Evolutionary conservation across 148 eudicot genomes (phyloP).

Genomic region (Tetragonia tetragonoides): DNA sequence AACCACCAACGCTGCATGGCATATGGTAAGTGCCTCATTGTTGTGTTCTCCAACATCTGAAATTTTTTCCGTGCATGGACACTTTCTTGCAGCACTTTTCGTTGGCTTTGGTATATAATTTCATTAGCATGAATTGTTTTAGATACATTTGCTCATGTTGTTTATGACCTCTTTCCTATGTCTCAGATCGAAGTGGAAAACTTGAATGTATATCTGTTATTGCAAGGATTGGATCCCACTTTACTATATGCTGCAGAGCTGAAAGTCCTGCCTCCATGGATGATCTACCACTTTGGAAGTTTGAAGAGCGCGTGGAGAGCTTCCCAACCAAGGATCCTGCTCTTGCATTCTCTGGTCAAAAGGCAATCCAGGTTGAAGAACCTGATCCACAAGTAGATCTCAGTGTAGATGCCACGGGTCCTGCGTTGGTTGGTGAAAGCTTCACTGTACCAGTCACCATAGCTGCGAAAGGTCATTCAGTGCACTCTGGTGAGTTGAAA

Average conservation of each 20-base stretch:
- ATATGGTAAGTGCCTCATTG: too few relatives aligned
- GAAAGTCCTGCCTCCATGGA: conserved; percentile 96
- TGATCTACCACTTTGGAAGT: conserved; percentile 91
- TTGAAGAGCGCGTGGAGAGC: conserved; percentile 74
- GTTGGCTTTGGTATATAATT: not conserved
- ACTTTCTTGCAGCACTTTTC: too few relatives aligned
- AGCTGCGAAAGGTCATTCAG: conserved; percentile 71
- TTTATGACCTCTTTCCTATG: conserved; percentile 13
- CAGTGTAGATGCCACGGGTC: conserved; percentile 57
- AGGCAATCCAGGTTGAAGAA: conserved; percentile 88
- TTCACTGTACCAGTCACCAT: conserved; percentile 76
- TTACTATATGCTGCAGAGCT: conserved; percentile 82
- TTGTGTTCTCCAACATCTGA: too few relatives aligned
- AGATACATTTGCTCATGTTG: not conserved
- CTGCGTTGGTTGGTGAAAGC: conserved; percentile 89
- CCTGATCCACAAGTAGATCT: conserved; percentile 90
- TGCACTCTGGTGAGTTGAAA: conserved; percentile 83
- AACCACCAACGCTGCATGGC: too few relatives aligned
- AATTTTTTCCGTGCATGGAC: too few relatives aligned
- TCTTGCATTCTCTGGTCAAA: conserved; percentile 81
- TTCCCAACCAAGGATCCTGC: conserved; percentile 87
- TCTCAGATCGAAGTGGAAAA: conserved; percentile 92
- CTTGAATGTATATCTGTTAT: conserved; percentile 82
- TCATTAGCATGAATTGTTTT: not conserved
- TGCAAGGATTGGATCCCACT: conserved; percentile 69